phyloP scores from a whole-genome alignment of 1,284 basidiomycete genomes.

The Volvariella surrecta region DNA sequence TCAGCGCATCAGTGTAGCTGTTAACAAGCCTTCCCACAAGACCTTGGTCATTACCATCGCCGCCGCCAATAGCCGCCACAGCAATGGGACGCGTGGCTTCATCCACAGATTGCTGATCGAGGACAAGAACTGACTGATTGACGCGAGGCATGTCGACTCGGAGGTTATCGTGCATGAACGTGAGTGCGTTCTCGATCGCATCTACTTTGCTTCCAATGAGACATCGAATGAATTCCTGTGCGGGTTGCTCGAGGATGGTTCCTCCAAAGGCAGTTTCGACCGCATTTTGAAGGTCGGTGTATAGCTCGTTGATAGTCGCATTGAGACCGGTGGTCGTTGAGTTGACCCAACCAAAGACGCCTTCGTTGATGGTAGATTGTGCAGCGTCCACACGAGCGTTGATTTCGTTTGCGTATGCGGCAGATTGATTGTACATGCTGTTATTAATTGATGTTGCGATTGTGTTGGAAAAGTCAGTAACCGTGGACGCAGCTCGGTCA shows the following conservation, averaged over 20 bases:
- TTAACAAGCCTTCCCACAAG: conserved; percentile 69
- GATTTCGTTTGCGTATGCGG: conserved; percentile 65
- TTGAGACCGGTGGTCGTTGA: conserved; percentile 87
- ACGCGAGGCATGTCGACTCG: conserved; percentile 71
- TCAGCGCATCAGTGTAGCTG: conserved; percentile 64
- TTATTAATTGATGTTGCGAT: conserved; percentile 76
- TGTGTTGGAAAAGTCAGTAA: conserved; percentile 57
- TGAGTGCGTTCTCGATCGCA: conserved; percentile 81
- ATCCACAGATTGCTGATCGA: conserved; percentile 62
- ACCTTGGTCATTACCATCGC: conserved; percentile 45
- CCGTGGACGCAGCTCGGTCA: conserved; percentile 47
- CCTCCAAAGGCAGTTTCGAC: conserved; percentile 73
- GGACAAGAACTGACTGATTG: conserved; percentile 64
- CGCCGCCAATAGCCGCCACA: conserved; percentile 67
- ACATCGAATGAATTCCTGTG: conserved; percentile 85
- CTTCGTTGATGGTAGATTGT: conserved; percentile 75
- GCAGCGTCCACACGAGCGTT: conserved; percentile 65
- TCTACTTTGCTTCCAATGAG: conserved; percentile 85
- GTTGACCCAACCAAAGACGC: conserved; percentile 92
- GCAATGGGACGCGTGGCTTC: conserved; percentile 77
- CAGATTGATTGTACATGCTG: conserved; percentile 74
- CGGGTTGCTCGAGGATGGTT: conserved; percentile 72
- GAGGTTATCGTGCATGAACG: conserved; percentile 88
- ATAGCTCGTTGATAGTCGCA: conserved; percentile 66
- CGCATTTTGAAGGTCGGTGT: conserved; percentile 62